A percentile compares a stretch with the other conserved stretches of the same genome.
phyloP scores from a whole-genome alignment of 163 green algal genomes.

The Chloroidium sp. region DNA sequence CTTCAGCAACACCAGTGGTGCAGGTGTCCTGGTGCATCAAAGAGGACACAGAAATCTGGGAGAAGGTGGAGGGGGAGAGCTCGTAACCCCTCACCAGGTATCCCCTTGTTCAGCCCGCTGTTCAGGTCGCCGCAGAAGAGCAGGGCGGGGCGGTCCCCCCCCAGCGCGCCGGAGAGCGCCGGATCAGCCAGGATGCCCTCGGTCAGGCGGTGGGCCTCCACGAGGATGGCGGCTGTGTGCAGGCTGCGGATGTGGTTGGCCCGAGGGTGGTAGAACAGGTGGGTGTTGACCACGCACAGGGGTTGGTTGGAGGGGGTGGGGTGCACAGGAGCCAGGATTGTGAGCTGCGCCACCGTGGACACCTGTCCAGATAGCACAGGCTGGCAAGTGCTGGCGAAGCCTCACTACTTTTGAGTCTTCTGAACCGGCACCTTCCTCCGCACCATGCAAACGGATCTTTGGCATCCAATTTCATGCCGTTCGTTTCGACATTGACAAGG shows the following conservation, averaged over 20 bases:
- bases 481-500: no score
- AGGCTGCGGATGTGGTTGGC: conserved; percentile 83
- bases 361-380: conserved; percentile 19
- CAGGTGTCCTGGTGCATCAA: no score
- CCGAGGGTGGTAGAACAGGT: conserved; percentile 86
- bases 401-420: no score
- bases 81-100: conserved; percentile 37
- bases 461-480: no score
- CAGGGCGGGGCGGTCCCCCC: conserved; percentile 21
- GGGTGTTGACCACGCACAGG: conserved; percentile 77
- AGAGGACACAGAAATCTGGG: no score
- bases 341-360: conserved; percentile 71
- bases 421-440: not conserved
- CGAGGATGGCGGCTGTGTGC: conserved; percentile 50
- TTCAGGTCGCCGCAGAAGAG: conserved; percentile 86
- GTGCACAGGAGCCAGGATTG: conserved; percentile 11
- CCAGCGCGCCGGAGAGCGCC: not conserved
- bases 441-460: not conserved
- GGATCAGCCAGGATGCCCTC: conserved; percentile 8
- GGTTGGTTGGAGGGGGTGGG: conserved; percentile 11
- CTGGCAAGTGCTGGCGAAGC: not conserved
- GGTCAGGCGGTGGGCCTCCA: conserved; percentile 34
- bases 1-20: no score
- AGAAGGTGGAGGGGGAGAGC: no score
- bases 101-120: conserved; percentile 77